These are phyloP conservation scores for Phytophthora sansomeana DNA, from an alignment of 352 stramenopile genomes.

Conservation along the genomic window DNA sequence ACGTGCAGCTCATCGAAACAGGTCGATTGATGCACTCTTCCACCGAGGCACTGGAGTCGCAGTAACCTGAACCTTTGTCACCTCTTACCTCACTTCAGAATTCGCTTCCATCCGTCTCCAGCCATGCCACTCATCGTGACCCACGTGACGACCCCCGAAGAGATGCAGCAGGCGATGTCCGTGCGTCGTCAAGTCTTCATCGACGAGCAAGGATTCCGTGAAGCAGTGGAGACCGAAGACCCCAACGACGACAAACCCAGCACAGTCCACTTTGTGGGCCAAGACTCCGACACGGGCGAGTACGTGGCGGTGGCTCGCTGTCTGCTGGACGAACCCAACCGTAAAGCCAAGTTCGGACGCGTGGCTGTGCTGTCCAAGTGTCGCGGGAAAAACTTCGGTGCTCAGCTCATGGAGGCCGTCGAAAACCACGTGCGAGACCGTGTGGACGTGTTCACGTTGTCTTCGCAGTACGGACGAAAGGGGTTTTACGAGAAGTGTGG, in stretches of 20 bases:
- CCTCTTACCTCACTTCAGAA: conserved; percentile 18
- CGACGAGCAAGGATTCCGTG: conserved; percentile 59
- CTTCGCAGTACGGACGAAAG: conserved; percentile 62
- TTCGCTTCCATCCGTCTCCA: neutral
- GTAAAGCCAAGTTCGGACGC: conserved; percentile 70
- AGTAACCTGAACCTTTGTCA: neutral
- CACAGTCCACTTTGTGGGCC: conserved; percentile 69
- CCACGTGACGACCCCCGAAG: conserved; percentile 46
- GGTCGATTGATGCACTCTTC: conserved; percentile 20
- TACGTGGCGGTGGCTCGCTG: conserved; percentile 69
- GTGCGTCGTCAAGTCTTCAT: conserved; percentile 69
- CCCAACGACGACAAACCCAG: conserved; percentile 51
- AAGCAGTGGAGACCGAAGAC: conserved; percentile 52
- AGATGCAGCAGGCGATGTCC: conserved; percentile 52
- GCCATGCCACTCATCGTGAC: conserved; percentile 56
- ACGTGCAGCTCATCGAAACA: conserved; percentile 28
- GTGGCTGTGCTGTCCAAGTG: conserved; percentile 69
- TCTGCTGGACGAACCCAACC: conserved; percentile 40
- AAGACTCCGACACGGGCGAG: conserved; percentile 62
- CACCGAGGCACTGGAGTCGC: neutral
- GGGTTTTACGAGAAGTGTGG: conserved; percentile 79
- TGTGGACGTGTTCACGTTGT: conserved; percentile 57
- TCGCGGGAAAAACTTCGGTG: conserved; percentile 63
- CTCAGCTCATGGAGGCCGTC: conserved; percentile 60
- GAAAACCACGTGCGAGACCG: conserved; percentile 51